Percentiles rank a stretch among this genome's conserved stretches.
Evolutionary conservation across 176 grass and related monocot species (phyloP).

Genomic region (Luzula sylvatica): DNA sequence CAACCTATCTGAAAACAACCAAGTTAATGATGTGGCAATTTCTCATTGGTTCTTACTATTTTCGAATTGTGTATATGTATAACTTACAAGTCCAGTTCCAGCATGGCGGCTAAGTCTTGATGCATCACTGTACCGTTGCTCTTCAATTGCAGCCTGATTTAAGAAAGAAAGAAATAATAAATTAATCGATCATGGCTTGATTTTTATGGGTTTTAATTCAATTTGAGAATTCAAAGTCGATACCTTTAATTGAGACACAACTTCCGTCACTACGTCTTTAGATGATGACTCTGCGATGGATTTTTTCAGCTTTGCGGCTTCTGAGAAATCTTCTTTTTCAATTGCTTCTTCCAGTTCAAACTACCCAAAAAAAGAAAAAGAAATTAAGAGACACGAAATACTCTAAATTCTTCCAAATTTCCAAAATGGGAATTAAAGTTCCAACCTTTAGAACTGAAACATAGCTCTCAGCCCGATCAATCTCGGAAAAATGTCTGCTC

Average conservation of each 20-base stretch:
- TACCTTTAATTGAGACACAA: constrained; percentile 87
- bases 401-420: neutral
- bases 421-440: neutral
- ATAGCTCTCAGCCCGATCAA: constrained; percentile 73
- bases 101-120: constrained; percentile 69
- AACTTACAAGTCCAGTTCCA: constrained; percentile 70
- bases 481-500: constrained; percentile 77
- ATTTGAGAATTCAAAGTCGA: neutral
- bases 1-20: constrained; percentile 74
- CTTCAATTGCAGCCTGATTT: constrained; percentile 55
- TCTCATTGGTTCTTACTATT: no score
- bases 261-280: constrained; percentile 52
- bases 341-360: constrained; percentile 97
- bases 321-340: constrained; percentile 71
- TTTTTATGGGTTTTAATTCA: no score
- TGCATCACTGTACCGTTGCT: constrained; percentile 75
- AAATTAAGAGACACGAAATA: neutral
- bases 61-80: no score
- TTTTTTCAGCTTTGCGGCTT: constrained; percentile 64
- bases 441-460: constrained; percentile 63
- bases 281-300: constrained; percentile 45
- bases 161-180: neutral
- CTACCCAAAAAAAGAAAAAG: constrained; percentile 21
- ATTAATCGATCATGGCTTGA: neutral
- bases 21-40: constrained; percentile 7